phyloP scores from a whole-genome alignment of 768 basidiomycete genomes.

The Fistulinella prunicolor region DNA sequence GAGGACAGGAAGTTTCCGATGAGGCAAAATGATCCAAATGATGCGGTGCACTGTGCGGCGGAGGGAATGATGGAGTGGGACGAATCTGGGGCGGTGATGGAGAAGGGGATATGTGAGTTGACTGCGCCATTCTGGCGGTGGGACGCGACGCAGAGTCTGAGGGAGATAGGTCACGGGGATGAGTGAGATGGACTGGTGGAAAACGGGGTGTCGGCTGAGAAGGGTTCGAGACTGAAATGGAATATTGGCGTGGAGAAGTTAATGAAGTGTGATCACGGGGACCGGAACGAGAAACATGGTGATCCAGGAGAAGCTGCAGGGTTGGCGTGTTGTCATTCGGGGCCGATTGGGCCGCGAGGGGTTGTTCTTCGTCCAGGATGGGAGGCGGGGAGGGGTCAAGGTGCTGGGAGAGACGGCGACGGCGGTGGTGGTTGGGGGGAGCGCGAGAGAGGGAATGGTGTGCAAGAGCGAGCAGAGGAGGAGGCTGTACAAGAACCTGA shows the following conservation, averaged over 20 bases:
- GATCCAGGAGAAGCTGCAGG: constrained; percentile 28
- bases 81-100: constrained; percentile 45
- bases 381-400: constrained; percentile 26
- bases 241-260: constrained; percentile 12
- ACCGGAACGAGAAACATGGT: constrained; percentile 33
- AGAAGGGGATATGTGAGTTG: constrained; percentile 35
- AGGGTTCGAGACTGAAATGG: constrained; percentile 14
- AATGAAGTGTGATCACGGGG: constrained; percentile 29
- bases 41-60: constrained; percentile 41
- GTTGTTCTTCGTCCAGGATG: constrained; percentile 37
- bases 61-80: constrained; percentile 37
- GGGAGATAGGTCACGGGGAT: constrained; percentile 10
- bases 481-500: constrained; percentile 27
- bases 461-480: constrained; percentile 18
- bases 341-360: constrained; percentile 34
- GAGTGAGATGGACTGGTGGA: constrained; percentile 20
- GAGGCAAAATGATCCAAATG: constrained; percentile 45
- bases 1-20: constrained; percentile 39
- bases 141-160: background rate
- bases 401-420: constrained; percentile 24
- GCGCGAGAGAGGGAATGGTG: constrained; percentile 12
- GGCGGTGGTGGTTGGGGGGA: constrained; percentile 12
- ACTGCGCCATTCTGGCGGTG: background rate
- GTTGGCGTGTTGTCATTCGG: constrained; percentile 33
- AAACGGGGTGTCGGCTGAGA: constrained; percentile 21